Evolutionary conservation across 2,329 filamentous ascomycete genomes (phyloP).

Genomic region (Cryphonectria carpinicola): DNA sequence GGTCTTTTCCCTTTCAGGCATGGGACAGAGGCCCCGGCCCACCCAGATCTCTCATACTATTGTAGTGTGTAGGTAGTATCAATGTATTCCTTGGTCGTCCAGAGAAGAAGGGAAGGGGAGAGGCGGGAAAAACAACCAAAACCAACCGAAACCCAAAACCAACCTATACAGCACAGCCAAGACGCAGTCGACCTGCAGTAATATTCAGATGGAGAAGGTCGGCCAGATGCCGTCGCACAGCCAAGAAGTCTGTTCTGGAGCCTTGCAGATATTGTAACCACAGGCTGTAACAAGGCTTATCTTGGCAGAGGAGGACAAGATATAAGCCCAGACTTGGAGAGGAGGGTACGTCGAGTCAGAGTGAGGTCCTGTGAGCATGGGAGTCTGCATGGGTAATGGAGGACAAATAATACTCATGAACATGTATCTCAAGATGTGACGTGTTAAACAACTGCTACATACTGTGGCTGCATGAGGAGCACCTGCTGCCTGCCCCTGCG

Average conservation of each 20-base stretch:
- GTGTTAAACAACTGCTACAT: background rate
- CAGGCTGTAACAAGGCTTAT: slow-evolving; percentile 5
- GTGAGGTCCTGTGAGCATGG: background rate
- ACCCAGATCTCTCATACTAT: slow-evolving; percentile 1
- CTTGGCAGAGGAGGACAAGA: slow-evolving; percentile 13
- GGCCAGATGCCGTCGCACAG: slow-evolving; percentile 4
- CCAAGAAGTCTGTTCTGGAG: slow-evolving; percentile 4
- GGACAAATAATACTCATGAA: background rate
- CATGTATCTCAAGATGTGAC: background rate
- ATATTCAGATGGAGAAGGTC: background rate
- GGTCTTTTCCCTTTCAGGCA: slow-evolving; percentile 26
- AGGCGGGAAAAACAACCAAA: too few species aligned
- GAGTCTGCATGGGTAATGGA: background rate
- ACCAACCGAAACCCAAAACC: too few species aligned
- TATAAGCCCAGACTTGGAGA: background rate
- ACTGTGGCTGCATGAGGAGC: background rate
- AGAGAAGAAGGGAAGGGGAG: background rate
- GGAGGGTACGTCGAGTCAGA: background rate
- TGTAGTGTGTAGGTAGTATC: background rate
- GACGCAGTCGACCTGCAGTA: background rate
- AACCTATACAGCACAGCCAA: background rate
- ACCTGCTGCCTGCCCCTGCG: background rate
- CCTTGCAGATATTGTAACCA: slow-evolving; percentile 1
- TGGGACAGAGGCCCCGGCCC: background rate
- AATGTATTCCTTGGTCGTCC: background rate